A percentile compares a stretch with the other conserved stretches of the same genome.
Conservation (phyloP, 2,329 filamentous ascomycete species). For the Paracoccidioides brasiliensis region DNA sequence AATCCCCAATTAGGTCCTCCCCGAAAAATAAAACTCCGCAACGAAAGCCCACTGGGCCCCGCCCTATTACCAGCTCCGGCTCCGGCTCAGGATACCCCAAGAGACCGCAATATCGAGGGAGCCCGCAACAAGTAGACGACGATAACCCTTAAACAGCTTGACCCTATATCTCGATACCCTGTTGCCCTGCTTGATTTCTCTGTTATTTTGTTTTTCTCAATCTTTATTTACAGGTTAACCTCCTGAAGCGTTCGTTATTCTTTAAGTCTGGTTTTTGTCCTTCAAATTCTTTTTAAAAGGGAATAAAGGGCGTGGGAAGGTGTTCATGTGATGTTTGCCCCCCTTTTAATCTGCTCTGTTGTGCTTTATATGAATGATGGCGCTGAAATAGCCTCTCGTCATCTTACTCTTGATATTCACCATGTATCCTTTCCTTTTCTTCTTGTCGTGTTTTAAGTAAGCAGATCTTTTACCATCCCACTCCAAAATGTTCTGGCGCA, state of each 20-base stretch:
- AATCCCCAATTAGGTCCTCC: conserved; percentile 19
- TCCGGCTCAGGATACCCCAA: conserved; percentile 18
- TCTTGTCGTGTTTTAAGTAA: too few relatives aligned
- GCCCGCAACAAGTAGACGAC: conserved; percentile 24
- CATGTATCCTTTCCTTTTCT: not conserved
- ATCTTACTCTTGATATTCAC: not conserved
- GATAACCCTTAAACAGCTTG: conserved; percentile 20
- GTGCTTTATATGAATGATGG: conserved; percentile 1
- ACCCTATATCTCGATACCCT: not conserved
- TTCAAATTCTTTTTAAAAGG: not conserved
- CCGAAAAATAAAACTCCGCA: conserved; percentile 21
- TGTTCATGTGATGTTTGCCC: not conserved
- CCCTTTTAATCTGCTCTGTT: not conserved
- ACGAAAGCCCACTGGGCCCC: conserved; percentile 37
- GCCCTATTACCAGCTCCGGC: conserved; percentile 28
- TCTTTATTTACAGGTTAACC: not conserved
- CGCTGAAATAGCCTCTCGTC: not conserved
- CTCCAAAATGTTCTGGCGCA: too few relatives aligned
- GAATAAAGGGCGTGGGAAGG: not conserved
- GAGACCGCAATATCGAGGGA: conserved; percentile 20
- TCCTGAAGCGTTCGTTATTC: not conserved
- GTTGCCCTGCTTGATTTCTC: not conserved
- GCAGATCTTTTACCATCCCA: too few relatives aligned
- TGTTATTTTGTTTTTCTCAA: not conserved
- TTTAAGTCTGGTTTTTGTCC: not conserved